phyloP scores from a whole-genome alignment of 495 filamentous ascomycete genomes.

The Penicillium diatomitis region DNA sequence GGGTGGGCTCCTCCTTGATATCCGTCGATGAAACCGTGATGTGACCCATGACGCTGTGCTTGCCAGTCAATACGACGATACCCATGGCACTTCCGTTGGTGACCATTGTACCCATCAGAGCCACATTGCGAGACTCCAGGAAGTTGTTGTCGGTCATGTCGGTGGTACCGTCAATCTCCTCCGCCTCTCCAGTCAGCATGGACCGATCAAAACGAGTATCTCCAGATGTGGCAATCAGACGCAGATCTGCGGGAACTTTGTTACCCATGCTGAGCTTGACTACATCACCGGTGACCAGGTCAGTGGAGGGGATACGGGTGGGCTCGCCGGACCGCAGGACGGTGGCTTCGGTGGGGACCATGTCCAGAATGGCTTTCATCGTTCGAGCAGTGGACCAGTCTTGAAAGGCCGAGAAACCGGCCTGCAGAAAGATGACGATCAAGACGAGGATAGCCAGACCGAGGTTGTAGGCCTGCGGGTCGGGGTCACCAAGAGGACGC shows the following conservation, averaged over 20 bases:
- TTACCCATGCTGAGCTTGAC: conserved; percentile 57
- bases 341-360: conserved; percentile 57
- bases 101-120: conserved; percentile 63
- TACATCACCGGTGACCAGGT: conserved; percentile 63
- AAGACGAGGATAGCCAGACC: conserved; percentile 59
- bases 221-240: conserved; percentile 52
- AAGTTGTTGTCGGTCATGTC: conserved; percentile 60
- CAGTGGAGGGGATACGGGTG: conserved; percentile 38
- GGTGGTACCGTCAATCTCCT: conserved; percentile 49
- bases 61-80: conserved; percentile 52
- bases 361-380: conserved; percentile 55
- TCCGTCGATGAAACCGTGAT: conserved; percentile 59
- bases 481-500: conserved; percentile 65
- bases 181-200: conserved; percentile 62
- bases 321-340: conserved; percentile 50
- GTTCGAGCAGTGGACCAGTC: conserved; percentile 56
- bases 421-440: conserved; percentile 61
- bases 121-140: conserved; percentile 63
- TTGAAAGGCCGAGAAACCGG: conserved; percentile 59
- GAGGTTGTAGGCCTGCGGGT: conserved; percentile 49
- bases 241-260: conserved; percentile 64
- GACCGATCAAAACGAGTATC: conserved; percentile 66
- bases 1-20: conserved; percentile 53
- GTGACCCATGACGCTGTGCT: conserved; percentile 54
- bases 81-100: conserved; percentile 56